phyloP scores from a whole-genome alignment of 2,329 filamentous ascomycete genomes.

The Mollisia scopiformis region DNA sequence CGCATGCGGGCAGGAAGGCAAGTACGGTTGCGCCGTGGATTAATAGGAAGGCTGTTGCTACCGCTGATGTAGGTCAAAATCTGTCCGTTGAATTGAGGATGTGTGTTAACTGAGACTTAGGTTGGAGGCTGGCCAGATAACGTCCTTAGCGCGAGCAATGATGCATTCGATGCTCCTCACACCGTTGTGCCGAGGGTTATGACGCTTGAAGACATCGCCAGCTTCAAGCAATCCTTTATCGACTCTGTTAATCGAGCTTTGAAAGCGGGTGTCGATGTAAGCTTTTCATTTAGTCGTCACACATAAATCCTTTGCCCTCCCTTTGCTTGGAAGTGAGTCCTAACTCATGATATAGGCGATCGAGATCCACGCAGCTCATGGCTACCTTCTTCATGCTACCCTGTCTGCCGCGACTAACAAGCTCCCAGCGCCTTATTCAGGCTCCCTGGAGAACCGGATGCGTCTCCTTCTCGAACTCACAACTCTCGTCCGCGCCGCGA shows the following conservation, averaged over 20 bases:
- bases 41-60: constrained; percentile 52
- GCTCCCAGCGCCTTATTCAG: constrained; percentile 68
- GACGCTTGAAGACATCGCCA: constrained; percentile 67
- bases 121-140: constrained; percentile 59
- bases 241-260: constrained; percentile 61
- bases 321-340: constrained; percentile 1
- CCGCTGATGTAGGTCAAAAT: constrained; percentile 44
- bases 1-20: constrained; percentile 59
- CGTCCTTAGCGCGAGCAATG: constrained; percentile 52
- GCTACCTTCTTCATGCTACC: constrained; percentile 74
- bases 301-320: neutral
- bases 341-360: constrained; percentile 50
- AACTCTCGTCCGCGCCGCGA: constrained; percentile 60
- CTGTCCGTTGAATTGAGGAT: neutral
- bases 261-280: constrained; percentile 66
- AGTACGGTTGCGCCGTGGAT: constrained; percentile 43
- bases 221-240: constrained; percentile 63
- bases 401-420: constrained; percentile 68
- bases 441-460: constrained; percentile 69
- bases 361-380: constrained; percentile 78
- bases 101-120: constrained; percentile 22
- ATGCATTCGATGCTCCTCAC: constrained; percentile 65
- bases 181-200: constrained; percentile 67
- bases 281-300: constrained; percentile 7
- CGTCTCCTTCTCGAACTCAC: constrained; percentile 69